These are phyloP conservation scores for Phytophthora podocarpi DNA, from an alignment of 352 stramenopile species.

Conservation along the genomic window DNA sequence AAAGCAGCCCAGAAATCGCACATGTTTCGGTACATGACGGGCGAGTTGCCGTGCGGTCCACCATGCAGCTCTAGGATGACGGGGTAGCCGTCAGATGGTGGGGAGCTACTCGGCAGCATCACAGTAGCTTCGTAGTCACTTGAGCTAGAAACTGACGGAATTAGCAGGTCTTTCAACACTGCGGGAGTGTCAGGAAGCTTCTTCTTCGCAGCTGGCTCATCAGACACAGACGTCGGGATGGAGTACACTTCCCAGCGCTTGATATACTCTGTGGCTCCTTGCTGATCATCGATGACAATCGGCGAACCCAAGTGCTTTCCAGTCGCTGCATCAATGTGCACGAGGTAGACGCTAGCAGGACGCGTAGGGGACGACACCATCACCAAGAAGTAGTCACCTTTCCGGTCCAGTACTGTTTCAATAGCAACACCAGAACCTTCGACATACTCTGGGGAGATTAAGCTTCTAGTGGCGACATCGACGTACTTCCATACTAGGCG, in stretches of 20 bases:
- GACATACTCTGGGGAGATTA: slow-evolving; percentile 62
- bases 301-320: slow-evolving; percentile 43
- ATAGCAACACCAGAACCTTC: slow-evolving; percentile 45
- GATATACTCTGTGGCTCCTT: slow-evolving; percentile 41
- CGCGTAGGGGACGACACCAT: slow-evolving; percentile 59
- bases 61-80: slow-evolving; percentile 92
- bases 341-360: slow-evolving; percentile 60
- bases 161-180: slow-evolving; percentile 48
- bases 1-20: slow-evolving; percentile 91
- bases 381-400: slow-evolving; percentile 44
- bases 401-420: slow-evolving; percentile 62
- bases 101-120: slow-evolving; percentile 51
- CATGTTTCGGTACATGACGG: slow-evolving; percentile 84
- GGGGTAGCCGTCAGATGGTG: slow-evolving; percentile 55
- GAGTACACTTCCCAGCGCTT: slow-evolving; percentile 66
- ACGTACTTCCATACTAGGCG: slow-evolving; percentile 76
- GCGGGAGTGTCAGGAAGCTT: slow-evolving; percentile 32
- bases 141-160: slow-evolving; percentile 51
- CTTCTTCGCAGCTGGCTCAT: slow-evolving; percentile 44
- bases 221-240: slow-evolving; percentile 58
- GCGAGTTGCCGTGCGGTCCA: slow-evolving; percentile 91
- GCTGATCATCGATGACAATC: slow-evolving; percentile 58
- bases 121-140: slow-evolving; percentile 81
- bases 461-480: slow-evolving; percentile 48
- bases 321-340: slow-evolving; percentile 50